phyloP scores from a whole-genome alignment of 2,329 filamentous ascomycete genomes.

The Blumeria hordei region DNA sequence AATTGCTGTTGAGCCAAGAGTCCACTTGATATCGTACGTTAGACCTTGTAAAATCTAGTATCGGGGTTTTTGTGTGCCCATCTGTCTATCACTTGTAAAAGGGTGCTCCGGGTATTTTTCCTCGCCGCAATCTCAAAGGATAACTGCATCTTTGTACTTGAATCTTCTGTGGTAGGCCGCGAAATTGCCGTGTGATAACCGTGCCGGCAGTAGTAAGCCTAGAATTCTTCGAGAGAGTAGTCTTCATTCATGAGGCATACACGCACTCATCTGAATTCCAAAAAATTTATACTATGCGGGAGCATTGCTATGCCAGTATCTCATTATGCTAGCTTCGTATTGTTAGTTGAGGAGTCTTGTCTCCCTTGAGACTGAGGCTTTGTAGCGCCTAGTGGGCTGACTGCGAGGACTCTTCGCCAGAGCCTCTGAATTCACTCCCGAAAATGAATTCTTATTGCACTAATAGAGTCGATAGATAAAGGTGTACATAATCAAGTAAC shows the following conservation, averaged over 20 bases:
- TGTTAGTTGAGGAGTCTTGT: too few species aligned
- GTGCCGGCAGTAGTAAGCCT: neutral
- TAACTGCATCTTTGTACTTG: neutral
- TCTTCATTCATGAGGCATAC: neutral
- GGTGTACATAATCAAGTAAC: too few species aligned
- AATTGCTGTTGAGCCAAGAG: neutral
- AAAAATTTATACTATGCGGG: neutral
- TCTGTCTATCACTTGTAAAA: neutral
- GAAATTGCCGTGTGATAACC: neutral
- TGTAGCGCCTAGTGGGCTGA: too few species aligned
- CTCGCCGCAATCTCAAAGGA: neutral
- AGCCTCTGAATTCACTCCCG: too few species aligned
- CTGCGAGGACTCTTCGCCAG: too few species aligned
- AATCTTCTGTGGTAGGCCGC: neutral
- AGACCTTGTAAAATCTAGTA: neutral
- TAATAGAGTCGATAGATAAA: too few species aligned
- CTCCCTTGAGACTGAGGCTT: too few species aligned
- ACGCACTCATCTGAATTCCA: neutral
- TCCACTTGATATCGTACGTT: neutral
- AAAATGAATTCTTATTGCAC: too few species aligned
- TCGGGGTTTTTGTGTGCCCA: neutral
- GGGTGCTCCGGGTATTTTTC: neutral
- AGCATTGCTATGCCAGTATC: neutral
- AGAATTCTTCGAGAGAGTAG: neutral
- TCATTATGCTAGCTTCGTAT: too few species aligned